Evolutionary conservation across 2,329 filamentous ascomycete species (phyloP), one percentile per base, ranked within the genome.

Genomic region (Clonostachys chloroleuca): DNA sequence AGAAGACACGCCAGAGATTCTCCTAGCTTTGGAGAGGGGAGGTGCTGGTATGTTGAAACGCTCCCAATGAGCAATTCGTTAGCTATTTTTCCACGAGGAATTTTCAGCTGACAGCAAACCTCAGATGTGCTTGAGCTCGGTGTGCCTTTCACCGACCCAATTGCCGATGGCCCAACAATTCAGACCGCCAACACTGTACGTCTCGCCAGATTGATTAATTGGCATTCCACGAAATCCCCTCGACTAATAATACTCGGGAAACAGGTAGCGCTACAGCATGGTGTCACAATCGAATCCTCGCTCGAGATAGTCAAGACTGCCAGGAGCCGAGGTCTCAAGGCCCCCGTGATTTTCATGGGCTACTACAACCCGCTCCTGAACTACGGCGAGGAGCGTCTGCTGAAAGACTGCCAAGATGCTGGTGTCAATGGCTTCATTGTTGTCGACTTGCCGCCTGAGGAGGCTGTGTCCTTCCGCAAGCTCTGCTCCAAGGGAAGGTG

Each of bases 331-430:
- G 94, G 94, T 40, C 75, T 97, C 47, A 85, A 79, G 59, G 83
- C 86, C 1, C 94, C 94, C 1, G 81, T 99, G 40, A 72, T 99
- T 62, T 80, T 99, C 55, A 99, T 99, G 94, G 94, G 94, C 59
- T 99, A 99, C 80, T 99, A 96, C 73, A 99, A 99, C 74, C 94
- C 94, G 2, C 77, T 97, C 51, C 75, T 97, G 51, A 89, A 87
- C 60, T 99, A 97, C 64, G 94, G 94, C 46, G 94, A 99, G 72
- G 91, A 96, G 71, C 81, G 79, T 51, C 83, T 97, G 67, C 75
- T 99, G 47, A 78, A 83, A 57, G 92, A 97, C 67, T 89, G 90
- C 66, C 86, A 86, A 63, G 81, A 83, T 47, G 87, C 89, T 4
- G 90, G 92, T 24, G 83, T 95, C 64, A 96, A 96, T 69, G 92